These are phyloP conservation scores for Ogataea henricii DNA, from an alignment of 805 yeast species.

Conservation along the genomic window DNA sequence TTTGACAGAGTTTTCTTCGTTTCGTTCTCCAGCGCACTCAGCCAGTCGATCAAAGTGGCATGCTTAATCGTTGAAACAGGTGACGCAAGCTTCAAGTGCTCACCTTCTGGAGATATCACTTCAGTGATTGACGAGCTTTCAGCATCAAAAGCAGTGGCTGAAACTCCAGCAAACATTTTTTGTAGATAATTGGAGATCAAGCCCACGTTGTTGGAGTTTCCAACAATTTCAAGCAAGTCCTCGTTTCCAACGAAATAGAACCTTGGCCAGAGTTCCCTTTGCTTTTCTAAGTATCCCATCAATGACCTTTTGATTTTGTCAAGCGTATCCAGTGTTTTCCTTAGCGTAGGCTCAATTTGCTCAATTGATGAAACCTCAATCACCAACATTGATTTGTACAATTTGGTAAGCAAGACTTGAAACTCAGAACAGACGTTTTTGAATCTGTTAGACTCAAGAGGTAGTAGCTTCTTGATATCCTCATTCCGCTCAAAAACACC, in stretches of 20 bases:
- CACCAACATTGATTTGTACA: slow-evolving; percentile 49
- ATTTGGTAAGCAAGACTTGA: slow-evolving; percentile 48
- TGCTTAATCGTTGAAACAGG: slow-evolving; percentile 46
- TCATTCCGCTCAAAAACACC: slow-evolving; percentile 69
- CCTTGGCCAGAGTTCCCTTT: slow-evolving; percentile 75
- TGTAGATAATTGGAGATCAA: slow-evolving; percentile 58
- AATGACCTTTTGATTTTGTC: slow-evolving; percentile 62
- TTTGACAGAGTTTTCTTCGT: slow-evolving; percentile 50
- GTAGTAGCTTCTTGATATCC: slow-evolving; percentile 64
- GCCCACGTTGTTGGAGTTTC: slow-evolving; percentile 52
- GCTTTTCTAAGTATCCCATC: slow-evolving; percentile 76
- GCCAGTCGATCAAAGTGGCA: slow-evolving; percentile 60
- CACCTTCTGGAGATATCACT: slow-evolving; percentile 68
- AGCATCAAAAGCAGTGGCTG: slow-evolving; percentile 37
- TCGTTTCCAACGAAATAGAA: slow-evolving; percentile 90
- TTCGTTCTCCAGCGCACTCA: slow-evolving; percentile 56
- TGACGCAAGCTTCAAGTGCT: slow-evolving; percentile 43
- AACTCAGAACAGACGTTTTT: slow-evolving; percentile 63
- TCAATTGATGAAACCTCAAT: slow-evolving; percentile 57
- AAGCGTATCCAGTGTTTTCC: slow-evolving; percentile 57
- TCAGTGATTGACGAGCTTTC: slow-evolving; percentile 38
- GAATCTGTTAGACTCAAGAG: slow-evolving; percentile 70
- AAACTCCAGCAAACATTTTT: slow-evolving; percentile 73
- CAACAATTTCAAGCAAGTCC: slow-evolving; percentile 80
- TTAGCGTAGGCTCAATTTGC: slow-evolving; percentile 48